phyloP scores from a whole-genome alignment of 73 alveolate species.

The Paraurostyla sp. region DNA sequence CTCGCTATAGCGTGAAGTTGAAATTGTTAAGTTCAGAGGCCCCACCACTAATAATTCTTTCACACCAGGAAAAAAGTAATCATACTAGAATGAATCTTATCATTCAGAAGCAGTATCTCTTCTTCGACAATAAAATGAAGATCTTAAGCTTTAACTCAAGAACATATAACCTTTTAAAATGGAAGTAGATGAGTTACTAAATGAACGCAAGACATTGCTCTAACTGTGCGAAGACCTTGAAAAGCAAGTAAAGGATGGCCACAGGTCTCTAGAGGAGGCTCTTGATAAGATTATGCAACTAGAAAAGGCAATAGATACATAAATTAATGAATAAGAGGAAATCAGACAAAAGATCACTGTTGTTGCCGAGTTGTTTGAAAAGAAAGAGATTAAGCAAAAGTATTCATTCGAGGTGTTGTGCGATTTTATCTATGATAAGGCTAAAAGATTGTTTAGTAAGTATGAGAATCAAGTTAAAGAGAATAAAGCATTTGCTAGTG shows the following conservation, averaged over 20 bases:
- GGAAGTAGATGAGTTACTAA: slow-evolving; percentile 20
- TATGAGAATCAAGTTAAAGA: slow-evolving; percentile 44
- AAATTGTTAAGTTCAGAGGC: slow-evolving; percentile 4
- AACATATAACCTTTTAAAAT: not conserved
- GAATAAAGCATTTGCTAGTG: not conserved
- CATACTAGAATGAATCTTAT: too few species aligned
- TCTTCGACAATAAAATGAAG: not conserved
- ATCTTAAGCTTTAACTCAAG: not conserved
- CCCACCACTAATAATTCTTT: not conserved
- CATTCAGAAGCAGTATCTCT: not conserved
- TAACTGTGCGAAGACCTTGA: slow-evolving; percentile 54
- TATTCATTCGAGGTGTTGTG: slow-evolving; percentile 65
- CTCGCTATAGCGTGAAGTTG: slow-evolving; percentile 26
- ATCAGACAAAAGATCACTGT: slow-evolving; percentile 49
- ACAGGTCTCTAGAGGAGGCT: slow-evolving; percentile 37
- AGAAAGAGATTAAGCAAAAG: slow-evolving; percentile 44
- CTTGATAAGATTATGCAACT: slow-evolving; percentile 36
- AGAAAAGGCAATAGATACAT: slow-evolving; percentile 9
- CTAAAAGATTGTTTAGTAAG: slow-evolving; percentile 53
- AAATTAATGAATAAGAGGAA: slow-evolving; percentile 32
- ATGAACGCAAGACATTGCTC: slow-evolving; percentile 37
- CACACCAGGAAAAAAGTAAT: too few species aligned
- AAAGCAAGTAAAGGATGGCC: slow-evolving; percentile 38
- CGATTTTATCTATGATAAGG: slow-evolving; percentile 59
- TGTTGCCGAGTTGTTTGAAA: slow-evolving; percentile 64